phyloP scores from a whole-genome alignment of 148 eudicot genomes.

The Silene uniflora region DNA sequence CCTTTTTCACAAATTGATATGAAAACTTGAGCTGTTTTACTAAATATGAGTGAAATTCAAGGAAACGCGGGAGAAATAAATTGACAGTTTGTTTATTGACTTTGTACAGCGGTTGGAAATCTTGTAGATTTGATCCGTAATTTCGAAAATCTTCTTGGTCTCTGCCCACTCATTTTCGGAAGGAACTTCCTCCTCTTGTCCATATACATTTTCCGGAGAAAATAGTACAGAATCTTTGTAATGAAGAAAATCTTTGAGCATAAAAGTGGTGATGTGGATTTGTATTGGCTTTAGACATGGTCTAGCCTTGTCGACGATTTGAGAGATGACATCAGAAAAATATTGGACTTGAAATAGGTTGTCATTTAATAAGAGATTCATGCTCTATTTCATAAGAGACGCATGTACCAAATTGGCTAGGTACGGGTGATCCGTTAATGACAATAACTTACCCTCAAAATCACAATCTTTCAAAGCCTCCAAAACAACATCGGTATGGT shows the following conservation, averaged over 20 bases:
- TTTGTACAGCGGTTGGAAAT: constrained; percentile 14
- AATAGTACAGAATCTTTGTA: constrained; percentile 26
- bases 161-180: constrained; percentile 30
- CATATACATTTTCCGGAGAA: neutral
- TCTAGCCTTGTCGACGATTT: constrained; percentile 13
- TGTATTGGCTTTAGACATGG: constrained; percentile 15
- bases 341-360: constrained; percentile 21
- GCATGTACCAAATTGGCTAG: neutral
- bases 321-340: constrained; percentile 14
- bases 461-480: constrained; percentile 12
- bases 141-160: constrained; percentile 17
- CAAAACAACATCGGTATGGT: neutral
- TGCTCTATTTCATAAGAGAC: too few species aligned
- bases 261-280: constrained; percentile 14
- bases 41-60: constrained; percentile 20
- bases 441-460: constrained; percentile 13
- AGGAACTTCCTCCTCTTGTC: constrained; percentile 21
- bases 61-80: constrained; percentile 19
- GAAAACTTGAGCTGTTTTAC: constrained; percentile 11
- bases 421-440: constrained; percentile 5
- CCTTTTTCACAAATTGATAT: constrained; percentile 15
- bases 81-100: constrained; percentile 25
- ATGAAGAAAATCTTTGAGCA: constrained; percentile 15
- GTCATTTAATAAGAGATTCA: constrained; percentile 20
- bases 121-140: constrained; percentile 18